Conservation (phyloP, 2,329 filamentous ascomycete genomes). For the Emmonsiellopsis sp. region DNA sequence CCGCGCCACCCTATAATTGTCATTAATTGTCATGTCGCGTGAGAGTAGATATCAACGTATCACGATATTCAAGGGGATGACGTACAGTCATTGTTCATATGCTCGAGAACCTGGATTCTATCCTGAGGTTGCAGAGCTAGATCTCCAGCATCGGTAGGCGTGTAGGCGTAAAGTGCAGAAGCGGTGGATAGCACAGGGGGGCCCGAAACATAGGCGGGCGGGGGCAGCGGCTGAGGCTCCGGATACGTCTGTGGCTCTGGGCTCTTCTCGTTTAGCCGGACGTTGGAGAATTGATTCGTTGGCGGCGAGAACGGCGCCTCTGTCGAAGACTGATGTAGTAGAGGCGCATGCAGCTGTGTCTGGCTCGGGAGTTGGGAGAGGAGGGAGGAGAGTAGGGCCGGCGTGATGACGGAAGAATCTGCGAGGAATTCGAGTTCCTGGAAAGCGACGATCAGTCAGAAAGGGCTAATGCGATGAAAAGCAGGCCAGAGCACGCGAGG, state of each 20-base stretch:
- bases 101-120: slow-evolving; percentile 68
- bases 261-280: slow-evolving; percentile 15
- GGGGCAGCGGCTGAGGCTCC: slow-evolving; percentile 31
- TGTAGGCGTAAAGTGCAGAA: slow-evolving; percentile 75
- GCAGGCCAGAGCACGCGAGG: slow-evolving; percentile 8
- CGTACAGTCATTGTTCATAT: slow-evolving; percentile 87
- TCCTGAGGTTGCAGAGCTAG: slow-evolving; percentile 74
- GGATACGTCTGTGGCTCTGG: slow-evolving; percentile 28
- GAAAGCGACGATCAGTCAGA: not conserved
- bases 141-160: slow-evolving; percentile 70
- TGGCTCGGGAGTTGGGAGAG: slow-evolving; percentile 59
- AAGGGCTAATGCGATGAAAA: not conserved
- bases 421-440: slow-evolving; percentile 87
- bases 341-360: slow-evolving; percentile 24
- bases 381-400: slow-evolving; percentile 66
- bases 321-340: slow-evolving; percentile 16
- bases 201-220: slow-evolving; percentile 43
- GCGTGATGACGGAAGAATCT: slow-evolving; percentile 69
- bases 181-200: slow-evolving; percentile 58
- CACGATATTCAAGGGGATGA: slow-evolving; percentile 11
- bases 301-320: slow-evolving; percentile 7
- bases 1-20: slow-evolving; percentile 61
- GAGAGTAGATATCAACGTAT: not conserved
- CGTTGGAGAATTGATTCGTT: slow-evolving; percentile 9
- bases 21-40: slow-evolving; percentile 1